phyloP scores from a whole-genome alignment of 169 alveolate genomes.

The Eimeria falciformis region DNA sequence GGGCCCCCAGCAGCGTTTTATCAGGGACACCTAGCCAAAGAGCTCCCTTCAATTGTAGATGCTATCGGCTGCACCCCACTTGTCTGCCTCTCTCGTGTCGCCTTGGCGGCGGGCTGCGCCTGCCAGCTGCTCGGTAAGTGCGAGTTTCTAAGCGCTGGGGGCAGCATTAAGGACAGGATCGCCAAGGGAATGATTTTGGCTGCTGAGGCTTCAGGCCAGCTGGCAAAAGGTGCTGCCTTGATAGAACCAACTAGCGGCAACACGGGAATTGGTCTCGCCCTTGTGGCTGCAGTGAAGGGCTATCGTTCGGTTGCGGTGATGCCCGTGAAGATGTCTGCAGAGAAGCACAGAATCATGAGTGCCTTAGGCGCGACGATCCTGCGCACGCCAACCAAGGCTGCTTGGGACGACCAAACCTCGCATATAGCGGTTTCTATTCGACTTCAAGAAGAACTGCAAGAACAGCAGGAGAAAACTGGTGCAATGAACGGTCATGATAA shows the following conservation, averaged over 20 bases:
- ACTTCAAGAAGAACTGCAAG: constrained; percentile 82
- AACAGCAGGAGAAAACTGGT: constrained; percentile 77
- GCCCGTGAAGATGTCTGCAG: constrained; percentile 95
- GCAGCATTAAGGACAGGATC: constrained; percentile 88
- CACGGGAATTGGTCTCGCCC: constrained; percentile 95
- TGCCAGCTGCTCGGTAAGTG: constrained; percentile 92
- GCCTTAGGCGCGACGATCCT: constrained; percentile 94
- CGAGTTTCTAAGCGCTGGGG: constrained; percentile 91
- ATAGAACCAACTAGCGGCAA: constrained; percentile 96
- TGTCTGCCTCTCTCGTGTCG: constrained; percentile 89
- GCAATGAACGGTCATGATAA: too few species aligned
- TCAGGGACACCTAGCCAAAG: constrained; percentile 35
- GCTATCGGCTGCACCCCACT: constrained; percentile 91
- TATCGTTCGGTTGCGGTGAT: constrained; percentile 88
- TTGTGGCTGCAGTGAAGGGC: constrained; percentile 94
- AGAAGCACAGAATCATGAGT: constrained; percentile 88
- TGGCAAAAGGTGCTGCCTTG: constrained; percentile 89
- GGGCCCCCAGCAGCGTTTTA: constrained; percentile 39
- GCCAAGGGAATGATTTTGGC: constrained; percentile 93
- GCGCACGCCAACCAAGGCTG: constrained; percentile 94
- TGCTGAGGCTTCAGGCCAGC: constrained; percentile 91
- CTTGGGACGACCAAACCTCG: constrained; percentile 90
- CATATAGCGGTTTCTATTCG: constrained; percentile 90
- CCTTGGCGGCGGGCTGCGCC: constrained; percentile 84
- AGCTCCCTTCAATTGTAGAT: constrained; percentile 75